Conservation (phyloP, 1,139 yeast species). For the Pichia sp. region DNA sequence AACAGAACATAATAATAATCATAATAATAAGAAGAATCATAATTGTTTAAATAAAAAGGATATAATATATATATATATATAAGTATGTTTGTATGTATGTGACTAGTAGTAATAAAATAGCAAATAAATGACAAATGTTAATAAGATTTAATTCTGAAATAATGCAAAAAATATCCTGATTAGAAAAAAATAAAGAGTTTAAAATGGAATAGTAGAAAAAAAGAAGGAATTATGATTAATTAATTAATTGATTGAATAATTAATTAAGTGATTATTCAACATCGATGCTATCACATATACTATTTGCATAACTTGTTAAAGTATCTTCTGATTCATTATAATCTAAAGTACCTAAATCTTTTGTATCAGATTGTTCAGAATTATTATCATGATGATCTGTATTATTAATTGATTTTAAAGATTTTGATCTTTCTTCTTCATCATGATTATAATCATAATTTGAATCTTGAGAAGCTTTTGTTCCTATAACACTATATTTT, state of each 20-base stretch:
- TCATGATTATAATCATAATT: slow-evolving; percentile 30
- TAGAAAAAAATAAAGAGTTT: too few species aligned
- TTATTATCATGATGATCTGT: background rate
- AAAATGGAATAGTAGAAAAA: background rate
- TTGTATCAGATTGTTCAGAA: slow-evolving; percentile 5
- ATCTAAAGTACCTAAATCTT: slow-evolving; percentile 16
- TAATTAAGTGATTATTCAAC: background rate
- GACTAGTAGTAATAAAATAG: too few species aligned
- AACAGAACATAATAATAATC: too few species aligned
- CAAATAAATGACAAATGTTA: too few species aligned
- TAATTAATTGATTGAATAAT: background rate
- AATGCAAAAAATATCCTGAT: too few species aligned
- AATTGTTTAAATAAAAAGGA: too few species aligned
- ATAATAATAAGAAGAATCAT: too few species aligned
- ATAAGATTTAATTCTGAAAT: too few species aligned
- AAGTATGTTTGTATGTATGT: too few species aligned
- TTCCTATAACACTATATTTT: slow-evolving; percentile 25
- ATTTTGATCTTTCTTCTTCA: slow-evolving; percentile 13
- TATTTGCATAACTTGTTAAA: slow-evolving; percentile 24
- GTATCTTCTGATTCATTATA: slow-evolving; percentile 26
- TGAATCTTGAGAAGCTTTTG: slow-evolving; percentile 28
- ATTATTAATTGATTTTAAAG: background rate
- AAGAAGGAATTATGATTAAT: background rate
- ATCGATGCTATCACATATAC: slow-evolving; percentile 25
- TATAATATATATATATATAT: too few species aligned